Conservation (phyloP, 257 asterid species). For the Nicotiana benthamiana region DNA sequence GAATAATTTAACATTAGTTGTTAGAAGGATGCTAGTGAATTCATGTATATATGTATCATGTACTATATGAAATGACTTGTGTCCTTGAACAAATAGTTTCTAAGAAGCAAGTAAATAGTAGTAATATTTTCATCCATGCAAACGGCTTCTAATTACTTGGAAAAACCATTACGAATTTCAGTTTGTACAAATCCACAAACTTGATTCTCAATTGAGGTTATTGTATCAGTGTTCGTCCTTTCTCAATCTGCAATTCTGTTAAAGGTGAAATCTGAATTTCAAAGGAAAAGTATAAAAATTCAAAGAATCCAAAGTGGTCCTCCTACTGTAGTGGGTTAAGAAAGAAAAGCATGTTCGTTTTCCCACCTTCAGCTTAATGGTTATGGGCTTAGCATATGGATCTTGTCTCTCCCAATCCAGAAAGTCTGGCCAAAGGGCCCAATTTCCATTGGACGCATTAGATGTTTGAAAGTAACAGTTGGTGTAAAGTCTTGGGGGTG, state of each 20-base stretch:
- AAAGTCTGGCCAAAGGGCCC: constrained; percentile 10
- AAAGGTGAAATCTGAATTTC: neutral
- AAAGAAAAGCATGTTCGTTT: constrained; percentile 16
- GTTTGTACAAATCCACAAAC: neutral
- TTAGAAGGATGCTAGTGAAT: neutral
- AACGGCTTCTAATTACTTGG: neutral
- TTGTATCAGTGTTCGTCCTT: neutral
- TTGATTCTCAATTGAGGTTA: neutral
- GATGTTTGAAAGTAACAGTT: neutral
- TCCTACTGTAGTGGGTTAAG: neutral
- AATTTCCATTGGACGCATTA: constrained; percentile 11
- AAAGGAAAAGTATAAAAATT: neutral
- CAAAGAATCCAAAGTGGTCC: constrained; percentile 1
- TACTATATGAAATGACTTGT: neutral
- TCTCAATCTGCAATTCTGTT: neutral
- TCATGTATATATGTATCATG: neutral
- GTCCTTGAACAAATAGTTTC: neutral
- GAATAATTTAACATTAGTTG: too few relatives aligned
- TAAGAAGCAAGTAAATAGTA: neutral
- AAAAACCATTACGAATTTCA: neutral
- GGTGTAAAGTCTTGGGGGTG: neutral
- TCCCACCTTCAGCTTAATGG: constrained; percentile 10
- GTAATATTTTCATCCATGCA: neutral
- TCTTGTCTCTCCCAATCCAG: constrained; percentile 4
- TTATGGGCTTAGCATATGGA: constrained; percentile 18